phyloP scores from a whole-genome alignment of 805 yeast species.

The Ogataea minuta region DNA sequence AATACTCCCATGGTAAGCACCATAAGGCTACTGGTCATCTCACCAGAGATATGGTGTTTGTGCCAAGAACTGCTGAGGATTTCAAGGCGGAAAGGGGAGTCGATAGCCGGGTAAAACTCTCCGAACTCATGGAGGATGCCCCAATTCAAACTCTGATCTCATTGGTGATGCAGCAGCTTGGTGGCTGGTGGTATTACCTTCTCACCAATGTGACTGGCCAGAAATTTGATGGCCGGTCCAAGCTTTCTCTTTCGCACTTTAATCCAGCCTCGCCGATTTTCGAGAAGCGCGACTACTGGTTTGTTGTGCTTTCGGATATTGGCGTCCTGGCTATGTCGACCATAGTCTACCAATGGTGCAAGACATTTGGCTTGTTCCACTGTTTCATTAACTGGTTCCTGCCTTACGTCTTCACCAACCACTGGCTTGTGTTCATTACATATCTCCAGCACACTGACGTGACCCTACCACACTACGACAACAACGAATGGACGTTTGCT shows the following conservation, averaged over 20 bases:
- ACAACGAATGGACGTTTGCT: constrained; percentile 77
- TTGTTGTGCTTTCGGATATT: constrained; percentile 67
- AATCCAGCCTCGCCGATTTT: constrained; percentile 72
- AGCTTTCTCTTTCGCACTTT: constrained; percentile 61
- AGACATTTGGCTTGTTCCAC: constrained; percentile 60
- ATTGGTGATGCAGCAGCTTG: constrained; percentile 65
- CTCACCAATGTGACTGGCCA: constrained; percentile 77
- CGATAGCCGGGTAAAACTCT: constrained; percentile 31
- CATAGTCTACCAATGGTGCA: constrained; percentile 58
- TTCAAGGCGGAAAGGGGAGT: constrained; percentile 38
- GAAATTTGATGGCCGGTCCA: constrained; percentile 45
- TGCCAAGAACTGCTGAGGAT: constrained; percentile 65
- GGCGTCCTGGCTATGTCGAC: constrained; percentile 58
- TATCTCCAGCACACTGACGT: constrained; percentile 83
- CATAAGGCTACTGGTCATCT: constrained; percentile 88
- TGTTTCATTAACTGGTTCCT: constrained; percentile 67
- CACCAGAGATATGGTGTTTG: constrained; percentile 80
- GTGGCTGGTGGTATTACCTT: constrained; percentile 74
- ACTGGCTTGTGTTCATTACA: constrained; percentile 87
- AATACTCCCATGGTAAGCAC: constrained; percentile 79
- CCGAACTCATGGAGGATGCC: constrained; percentile 68
- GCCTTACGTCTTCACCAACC: constrained; percentile 80
- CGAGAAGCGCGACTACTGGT: constrained; percentile 70
- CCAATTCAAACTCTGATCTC: constrained; percentile 61
- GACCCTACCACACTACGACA: constrained; percentile 74